Evolutionary conservation across 805 yeast genomes (phyloP), one percentile per base, ranked within the genome.

Genomic region (Pichia thaimueangensis): DNA sequence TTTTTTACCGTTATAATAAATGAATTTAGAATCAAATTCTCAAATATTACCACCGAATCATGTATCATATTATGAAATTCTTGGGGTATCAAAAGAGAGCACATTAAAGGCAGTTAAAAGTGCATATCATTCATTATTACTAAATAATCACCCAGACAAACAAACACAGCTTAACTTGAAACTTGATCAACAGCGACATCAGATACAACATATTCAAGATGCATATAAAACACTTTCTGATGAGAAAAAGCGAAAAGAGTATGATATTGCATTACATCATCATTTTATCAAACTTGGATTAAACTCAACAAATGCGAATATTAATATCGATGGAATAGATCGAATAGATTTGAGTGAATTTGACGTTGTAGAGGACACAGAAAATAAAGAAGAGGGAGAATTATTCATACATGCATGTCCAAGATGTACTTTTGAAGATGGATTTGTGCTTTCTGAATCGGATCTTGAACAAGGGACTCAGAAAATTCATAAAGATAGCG

Each of bases 61-160:
- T 30, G 20, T 39, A 21, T 46, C 75, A 0, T 69, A 75, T 54
- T 86, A 85, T 54, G 78, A 74, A 31, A 57, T 81, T 0, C 68
- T 87, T n/a, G 81, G 74, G 0, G 63, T 82, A 2, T 54, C 59
- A 0, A 61, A 67, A 2, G 56, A 60, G 4, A 71, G 74, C 3
- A 46, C 61, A 17, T 46, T 42, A 1, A 51, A 42, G 0, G 75
- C 71, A 12, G 68, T 89, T 22, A 80, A 76, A 48, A 56, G 58
- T 8, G 89, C 94, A 0, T 91, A 89, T 58, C 74, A 71, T 43
- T 64, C 59, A 27, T 72, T 73, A 13, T 68, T 91, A 6, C 65
- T 91, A 2, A 55, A 59, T 4, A 59, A 74, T 2, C 97, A 91
- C 59, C 97, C 97, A 1, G 97, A 91, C 58, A 89, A 88, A 52